Evolutionary conservation across 768 basidiomycete genomes (phyloP).

Genomic region (Macrolepiota dolichaula): DNA sequence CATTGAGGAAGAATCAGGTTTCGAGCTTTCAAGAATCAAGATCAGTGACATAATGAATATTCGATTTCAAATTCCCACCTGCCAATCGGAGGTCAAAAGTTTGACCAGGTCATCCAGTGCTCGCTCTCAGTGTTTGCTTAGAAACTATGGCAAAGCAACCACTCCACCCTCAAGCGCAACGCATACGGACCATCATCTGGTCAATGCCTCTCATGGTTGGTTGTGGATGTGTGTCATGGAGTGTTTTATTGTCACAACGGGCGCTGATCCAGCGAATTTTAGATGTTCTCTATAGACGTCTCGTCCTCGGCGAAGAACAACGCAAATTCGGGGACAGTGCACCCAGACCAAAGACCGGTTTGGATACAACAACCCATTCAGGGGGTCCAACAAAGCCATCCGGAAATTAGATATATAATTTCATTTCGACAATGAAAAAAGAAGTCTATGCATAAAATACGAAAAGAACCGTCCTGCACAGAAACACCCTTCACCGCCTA

Average conservation of each 20-base stretch:
- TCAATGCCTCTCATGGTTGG: slow-evolving; percentile 64
- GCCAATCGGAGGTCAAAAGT: no score
- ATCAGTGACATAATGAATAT: no score
- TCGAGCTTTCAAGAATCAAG: no score
- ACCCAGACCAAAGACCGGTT: slow-evolving; percentile 17
- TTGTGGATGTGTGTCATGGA: slow-evolving; percentile 50
- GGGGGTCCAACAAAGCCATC: slow-evolving; percentile 7
- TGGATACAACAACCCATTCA: slow-evolving; percentile 12
- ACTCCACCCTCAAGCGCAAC: slow-evolving; percentile 33
- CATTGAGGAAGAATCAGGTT: no score
- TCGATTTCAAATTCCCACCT: no score
- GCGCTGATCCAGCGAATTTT: background rate
- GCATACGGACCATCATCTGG: slow-evolving; percentile 52
- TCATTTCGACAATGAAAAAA: background rate
- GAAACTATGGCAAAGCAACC: slow-evolving; percentile 23
- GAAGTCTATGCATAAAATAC: slow-evolving; percentile 3
- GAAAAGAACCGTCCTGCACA: background rate
- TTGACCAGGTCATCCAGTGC: no score
- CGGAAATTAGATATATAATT: background rate
- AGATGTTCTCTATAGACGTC: slow-evolving; percentile 69
- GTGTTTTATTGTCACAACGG: background rate
- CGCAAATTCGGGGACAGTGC: slow-evolving; percentile 20
- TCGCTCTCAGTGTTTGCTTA: background rate
- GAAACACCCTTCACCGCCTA: background rate
- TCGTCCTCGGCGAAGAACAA: slow-evolving; percentile 42